Evolutionary conservation across 2,329 filamentous ascomycete genomes (phyloP).

Genomic region (Pseudogymnoascus sp.): DNA sequence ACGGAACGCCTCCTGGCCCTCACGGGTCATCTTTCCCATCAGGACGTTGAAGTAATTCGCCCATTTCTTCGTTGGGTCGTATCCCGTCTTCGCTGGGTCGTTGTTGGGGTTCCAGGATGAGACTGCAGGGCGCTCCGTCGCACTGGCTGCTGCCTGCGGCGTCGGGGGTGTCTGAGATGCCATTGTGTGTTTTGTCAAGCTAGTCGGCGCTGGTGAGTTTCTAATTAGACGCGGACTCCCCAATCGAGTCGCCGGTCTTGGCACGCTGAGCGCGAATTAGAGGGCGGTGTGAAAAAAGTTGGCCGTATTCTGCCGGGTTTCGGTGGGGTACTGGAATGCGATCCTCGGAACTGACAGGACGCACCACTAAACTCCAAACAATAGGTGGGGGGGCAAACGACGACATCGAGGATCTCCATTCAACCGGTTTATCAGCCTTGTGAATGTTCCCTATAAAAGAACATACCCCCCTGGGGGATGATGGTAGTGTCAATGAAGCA

Average conservation of each 20-base stretch:
- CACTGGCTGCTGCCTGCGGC: not conserved
- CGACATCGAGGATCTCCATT: constrained; percentile 8
- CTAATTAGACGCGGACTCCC: constrained; percentile 7
- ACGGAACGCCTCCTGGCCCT: constrained; percentile 69
- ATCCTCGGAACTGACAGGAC: constrained; percentile 8
- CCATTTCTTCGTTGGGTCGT: constrained; percentile 58
- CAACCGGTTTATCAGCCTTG: constrained; percentile 8
- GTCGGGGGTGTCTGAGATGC: constrained; percentile 2
- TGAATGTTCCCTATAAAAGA: not conserved
- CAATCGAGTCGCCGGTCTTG: not conserved
- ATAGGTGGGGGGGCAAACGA: not conserved
- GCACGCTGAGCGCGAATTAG: not conserved
- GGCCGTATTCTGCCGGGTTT: constrained; percentile 10
- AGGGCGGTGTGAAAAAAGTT: constrained; percentile 11
- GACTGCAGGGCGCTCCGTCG: constrained; percentile 5
- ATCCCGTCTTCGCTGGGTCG: constrained; percentile 54
- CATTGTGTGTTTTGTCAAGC: constrained; percentile 14
- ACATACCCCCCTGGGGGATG: not conserved
- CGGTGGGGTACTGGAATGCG: not conserved
- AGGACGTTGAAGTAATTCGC: constrained; percentile 81
- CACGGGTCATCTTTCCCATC: constrained; percentile 60
- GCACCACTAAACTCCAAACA: constrained; percentile 9
- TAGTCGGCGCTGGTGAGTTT: constrained; percentile 5
- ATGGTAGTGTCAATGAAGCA: constrained; percentile 17
- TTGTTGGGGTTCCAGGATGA: constrained; percentile 32